phyloP scores from a whole-genome alignment of 306 rosid genomes.

The Albizia julibrissin region DNA sequence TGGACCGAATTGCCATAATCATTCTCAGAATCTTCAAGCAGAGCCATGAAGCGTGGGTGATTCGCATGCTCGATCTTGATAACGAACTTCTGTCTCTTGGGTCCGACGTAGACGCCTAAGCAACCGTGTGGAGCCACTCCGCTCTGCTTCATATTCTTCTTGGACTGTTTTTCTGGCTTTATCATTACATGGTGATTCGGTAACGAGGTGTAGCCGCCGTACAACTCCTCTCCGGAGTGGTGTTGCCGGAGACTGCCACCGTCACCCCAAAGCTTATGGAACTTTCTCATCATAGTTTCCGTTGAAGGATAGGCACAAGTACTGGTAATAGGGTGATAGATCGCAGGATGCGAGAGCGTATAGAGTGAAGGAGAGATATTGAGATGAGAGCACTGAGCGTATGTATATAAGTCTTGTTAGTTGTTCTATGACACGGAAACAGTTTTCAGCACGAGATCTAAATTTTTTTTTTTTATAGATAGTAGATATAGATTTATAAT shows the following conservation, averaged over 20 bases:
- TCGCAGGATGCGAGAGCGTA: too few species aligned
- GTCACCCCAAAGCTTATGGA: neutral
- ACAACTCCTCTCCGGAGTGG: neutral
- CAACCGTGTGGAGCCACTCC: neutral
- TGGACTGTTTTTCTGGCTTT: neutral
- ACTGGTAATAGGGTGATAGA: too few species aligned
- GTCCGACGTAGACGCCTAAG: conserved; percentile 47
- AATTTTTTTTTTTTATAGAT: too few species aligned
- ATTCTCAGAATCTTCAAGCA: conserved; percentile 64
- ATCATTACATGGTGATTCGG: neutral
- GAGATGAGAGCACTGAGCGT: too few species aligned
- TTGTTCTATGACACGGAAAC: too few species aligned
- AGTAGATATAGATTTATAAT: too few species aligned
- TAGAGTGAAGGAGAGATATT: too few species aligned
- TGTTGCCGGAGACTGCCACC: too few species aligned
- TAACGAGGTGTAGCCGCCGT: neutral
- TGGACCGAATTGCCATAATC: conserved; percentile 53
- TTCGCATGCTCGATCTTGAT: conserved; percentile 54
- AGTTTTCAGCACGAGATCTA: too few species aligned
- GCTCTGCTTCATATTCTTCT: neutral
- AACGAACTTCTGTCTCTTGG: conserved; percentile 51
- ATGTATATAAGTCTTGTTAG: too few species aligned
- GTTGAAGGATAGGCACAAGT: neutral
- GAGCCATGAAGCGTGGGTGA: conserved; percentile 60
- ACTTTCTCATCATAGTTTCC: neutral